A percentile compares a stretch with the other conserved stretches of the same genome.
Evolutionary conservation across 2,329 filamentous ascomycete genomes (phyloP).

Genomic region (Mycosphaerella sp.): DNA sequence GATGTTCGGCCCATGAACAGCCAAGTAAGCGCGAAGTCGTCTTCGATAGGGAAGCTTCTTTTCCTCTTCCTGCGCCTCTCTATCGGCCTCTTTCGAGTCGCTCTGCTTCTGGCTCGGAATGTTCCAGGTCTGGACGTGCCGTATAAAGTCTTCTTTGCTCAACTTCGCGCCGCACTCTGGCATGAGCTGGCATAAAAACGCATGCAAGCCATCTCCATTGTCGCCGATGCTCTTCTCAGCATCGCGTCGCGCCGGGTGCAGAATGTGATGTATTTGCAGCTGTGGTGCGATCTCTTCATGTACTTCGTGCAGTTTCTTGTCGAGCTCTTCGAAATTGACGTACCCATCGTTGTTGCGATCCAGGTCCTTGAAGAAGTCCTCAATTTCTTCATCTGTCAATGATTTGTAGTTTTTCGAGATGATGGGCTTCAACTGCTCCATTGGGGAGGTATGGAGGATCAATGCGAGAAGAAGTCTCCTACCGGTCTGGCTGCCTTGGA

Average conservation of each 20-base stretch:
- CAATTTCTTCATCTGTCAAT: constrained; percentile 46
- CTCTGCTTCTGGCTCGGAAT: constrained; percentile 54
- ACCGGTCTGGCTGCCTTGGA: too few relatives aligned
- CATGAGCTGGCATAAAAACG: constrained; percentile 49
- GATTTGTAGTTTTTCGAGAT: constrained; percentile 13
- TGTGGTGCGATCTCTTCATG: constrained; percentile 47
- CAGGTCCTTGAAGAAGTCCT: constrained; percentile 48
- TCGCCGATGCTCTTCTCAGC: constrained; percentile 24
- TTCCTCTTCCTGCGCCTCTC: constrained; percentile 38
- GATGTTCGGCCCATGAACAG: constrained; percentile 49
- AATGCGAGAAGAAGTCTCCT: neutral
- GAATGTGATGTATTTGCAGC: constrained; percentile 42
- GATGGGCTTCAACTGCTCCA: constrained; percentile 14
- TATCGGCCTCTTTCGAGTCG: constrained; percentile 43
- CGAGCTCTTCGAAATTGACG: constrained; percentile 49
- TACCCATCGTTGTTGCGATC: constrained; percentile 48
- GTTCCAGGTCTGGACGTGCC: constrained; percentile 55
- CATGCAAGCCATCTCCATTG: constrained; percentile 39
- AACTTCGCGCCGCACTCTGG: constrained; percentile 38
- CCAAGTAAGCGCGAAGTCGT: constrained; percentile 48
- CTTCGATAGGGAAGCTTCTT: constrained; percentile 41
- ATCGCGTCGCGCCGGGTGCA: constrained; percentile 30
- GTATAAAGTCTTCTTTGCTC: constrained; percentile 43
- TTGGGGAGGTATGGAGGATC: neutral
- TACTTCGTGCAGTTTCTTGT: constrained; percentile 48